phyloP scores from a whole-genome alignment of 139 green algal species.

The Zygnema cylindricum region DNA sequence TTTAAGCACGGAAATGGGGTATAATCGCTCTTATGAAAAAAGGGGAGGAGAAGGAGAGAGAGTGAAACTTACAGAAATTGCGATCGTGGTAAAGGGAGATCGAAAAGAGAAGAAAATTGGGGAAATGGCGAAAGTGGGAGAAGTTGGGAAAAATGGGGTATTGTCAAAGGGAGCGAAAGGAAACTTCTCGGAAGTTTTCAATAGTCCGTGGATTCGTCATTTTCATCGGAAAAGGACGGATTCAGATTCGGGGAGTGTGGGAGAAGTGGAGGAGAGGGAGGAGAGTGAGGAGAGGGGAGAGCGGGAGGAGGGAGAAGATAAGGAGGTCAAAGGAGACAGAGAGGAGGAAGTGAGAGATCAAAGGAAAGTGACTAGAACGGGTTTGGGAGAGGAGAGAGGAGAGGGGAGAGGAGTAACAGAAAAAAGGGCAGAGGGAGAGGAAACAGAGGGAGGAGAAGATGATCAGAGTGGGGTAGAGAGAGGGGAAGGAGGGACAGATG shows the following conservation, averaged over 20 bases:
- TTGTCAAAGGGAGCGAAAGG: background rate
- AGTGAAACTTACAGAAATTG: background rate
- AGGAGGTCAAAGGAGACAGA: background rate
- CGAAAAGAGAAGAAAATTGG: background rate
- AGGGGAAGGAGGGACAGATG: background rate
- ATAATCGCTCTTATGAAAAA: background rate
- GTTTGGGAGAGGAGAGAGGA: background rate
- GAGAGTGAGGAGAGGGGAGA: background rate
- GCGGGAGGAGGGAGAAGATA: background rate
- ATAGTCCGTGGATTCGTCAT: background rate
- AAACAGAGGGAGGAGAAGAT: background rate
- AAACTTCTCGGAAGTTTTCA: background rate
- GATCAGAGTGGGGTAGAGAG: background rate
- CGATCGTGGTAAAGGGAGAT: background rate
- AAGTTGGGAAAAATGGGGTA: background rate
- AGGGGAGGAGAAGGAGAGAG: background rate
- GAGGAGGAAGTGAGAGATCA: no score
- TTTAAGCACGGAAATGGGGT: no score
- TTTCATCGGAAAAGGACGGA: background rate
- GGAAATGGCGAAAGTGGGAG: background rate
- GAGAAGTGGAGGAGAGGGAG: background rate
- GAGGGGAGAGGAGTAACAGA: background rate
- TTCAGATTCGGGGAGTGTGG: no score
- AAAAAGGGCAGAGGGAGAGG: background rate
- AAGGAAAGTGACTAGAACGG: no score